phyloP scores from a whole-genome alignment of 1,284 basidiomycete genomes.

The Boletus sp. region DNA sequence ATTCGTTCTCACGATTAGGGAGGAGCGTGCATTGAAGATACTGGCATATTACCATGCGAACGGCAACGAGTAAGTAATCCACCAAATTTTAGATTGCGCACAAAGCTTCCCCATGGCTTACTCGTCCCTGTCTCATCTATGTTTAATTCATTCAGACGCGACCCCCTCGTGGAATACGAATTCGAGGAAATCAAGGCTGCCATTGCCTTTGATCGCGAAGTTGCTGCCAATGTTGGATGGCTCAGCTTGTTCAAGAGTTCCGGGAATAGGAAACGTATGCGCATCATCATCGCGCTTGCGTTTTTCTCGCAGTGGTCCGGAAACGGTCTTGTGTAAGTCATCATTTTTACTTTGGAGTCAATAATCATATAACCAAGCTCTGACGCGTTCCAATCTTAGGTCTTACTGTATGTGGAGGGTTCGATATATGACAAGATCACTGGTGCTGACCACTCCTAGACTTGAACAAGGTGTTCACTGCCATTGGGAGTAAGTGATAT shows the following conservation, averaged over 20 bases:
- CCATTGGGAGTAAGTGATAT: neutral
- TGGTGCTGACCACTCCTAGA: neutral
- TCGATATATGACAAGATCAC: neutral
- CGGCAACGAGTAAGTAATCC: slow-evolving; percentile 46
- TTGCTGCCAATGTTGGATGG: slow-evolving; percentile 55
- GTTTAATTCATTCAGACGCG: slow-evolving; percentile 39
- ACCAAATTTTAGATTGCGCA: neutral
- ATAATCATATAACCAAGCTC: neutral
- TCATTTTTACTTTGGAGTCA: neutral
- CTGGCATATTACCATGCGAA: slow-evolving; percentile 75
- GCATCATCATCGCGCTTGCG: slow-evolving; percentile 64
- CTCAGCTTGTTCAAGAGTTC: slow-evolving; percentile 9
- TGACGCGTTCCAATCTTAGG: neutral
- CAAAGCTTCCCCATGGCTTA: neutral
- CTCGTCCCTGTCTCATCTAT: neutral
- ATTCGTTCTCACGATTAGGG: slow-evolving; percentile 29
- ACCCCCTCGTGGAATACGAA: slow-evolving; percentile 70
- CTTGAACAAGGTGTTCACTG: slow-evolving; percentile 66
- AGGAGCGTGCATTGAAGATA: slow-evolving; percentile 55
- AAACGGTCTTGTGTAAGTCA: slow-evolving; percentile 74
- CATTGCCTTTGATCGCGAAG: slow-evolving; percentile 57
- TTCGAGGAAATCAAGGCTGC: slow-evolving; percentile 74
- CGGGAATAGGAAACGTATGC: slow-evolving; percentile 66
- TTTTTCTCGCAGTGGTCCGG: slow-evolving; percentile 76
- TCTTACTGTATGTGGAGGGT: neutral